A percentile compares a stretch with the other conserved stretches of the same genome.
Evolutionary conservation across 2,329 filamentous ascomycete species (phyloP).

Genomic region (Graphiopsis chlorocephala): DNA sequence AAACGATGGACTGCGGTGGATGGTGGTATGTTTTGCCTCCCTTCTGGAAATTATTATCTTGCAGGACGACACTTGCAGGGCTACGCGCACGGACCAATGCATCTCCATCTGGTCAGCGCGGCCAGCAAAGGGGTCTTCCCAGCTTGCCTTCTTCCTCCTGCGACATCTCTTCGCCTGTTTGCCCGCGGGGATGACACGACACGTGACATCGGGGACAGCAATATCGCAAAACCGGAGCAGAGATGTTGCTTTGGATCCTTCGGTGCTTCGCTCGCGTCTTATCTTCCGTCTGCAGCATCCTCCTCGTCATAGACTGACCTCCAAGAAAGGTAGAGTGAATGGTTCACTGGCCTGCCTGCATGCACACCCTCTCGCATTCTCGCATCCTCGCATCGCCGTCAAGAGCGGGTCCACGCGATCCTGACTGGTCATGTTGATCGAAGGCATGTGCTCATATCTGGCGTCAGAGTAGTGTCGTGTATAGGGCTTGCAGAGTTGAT

Average conservation of each 20-base stretch:
- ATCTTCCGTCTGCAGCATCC: background rate
- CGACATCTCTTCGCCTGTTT: background rate
- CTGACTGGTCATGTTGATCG: background rate
- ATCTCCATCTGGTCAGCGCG: background rate
- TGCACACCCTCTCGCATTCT: background rate
- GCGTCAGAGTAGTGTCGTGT: background rate
- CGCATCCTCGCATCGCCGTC: background rate
- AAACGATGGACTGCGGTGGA: constrained; percentile 5
- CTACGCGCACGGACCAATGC: background rate
- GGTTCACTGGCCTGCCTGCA: background rate
- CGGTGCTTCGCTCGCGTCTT: background rate
- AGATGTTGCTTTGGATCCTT: background rate
- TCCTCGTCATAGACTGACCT: background rate
- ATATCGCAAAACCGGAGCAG: background rate
- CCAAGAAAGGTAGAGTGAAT: no score
- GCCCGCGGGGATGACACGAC: background rate
- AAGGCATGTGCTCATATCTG: background rate
- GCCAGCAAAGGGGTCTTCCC: background rate
- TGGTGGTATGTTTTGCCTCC: constrained; percentile 2
- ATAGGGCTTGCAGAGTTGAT: background rate
- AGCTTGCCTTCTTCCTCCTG: no score
- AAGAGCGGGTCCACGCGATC: background rate
- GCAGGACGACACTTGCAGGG: background rate
- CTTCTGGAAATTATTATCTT: constrained; percentile 11
- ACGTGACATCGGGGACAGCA: background rate